These are phyloP conservation scores for Hemileccinum rubropunctum DNA, from an alignment of 768 basidiomycete genomes.

Conservation along the genomic window DNA sequence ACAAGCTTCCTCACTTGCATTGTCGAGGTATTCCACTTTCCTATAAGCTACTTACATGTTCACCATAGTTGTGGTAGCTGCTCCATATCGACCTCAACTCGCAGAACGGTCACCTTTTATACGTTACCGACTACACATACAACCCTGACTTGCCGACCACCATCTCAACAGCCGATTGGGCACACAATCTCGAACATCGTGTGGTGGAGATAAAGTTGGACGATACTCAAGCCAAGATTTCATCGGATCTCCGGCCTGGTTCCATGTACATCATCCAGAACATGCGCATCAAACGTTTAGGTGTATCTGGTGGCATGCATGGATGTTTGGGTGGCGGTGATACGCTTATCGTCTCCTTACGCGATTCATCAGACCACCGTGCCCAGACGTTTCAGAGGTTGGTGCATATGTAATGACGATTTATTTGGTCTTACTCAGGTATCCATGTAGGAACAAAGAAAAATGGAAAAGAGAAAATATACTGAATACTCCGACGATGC, in stretches of 20 bases:
- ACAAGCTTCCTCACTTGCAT: slow-evolving; percentile 50
- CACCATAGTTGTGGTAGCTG: slow-evolving; percentile 36
- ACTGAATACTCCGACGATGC: slow-evolving; percentile 3
- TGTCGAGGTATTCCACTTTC: slow-evolving; percentile 48
- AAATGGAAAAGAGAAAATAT: slow-evolving; percentile 28
- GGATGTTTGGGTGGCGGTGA: slow-evolving; percentile 31
- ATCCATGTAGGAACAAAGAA: slow-evolving; percentile 32
- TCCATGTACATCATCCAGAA: slow-evolving; percentile 48
- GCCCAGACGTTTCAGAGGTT: slow-evolving; percentile 22
- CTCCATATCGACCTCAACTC: slow-evolving; percentile 39
- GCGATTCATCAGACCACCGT: slow-evolving; percentile 16
- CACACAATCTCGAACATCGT: slow-evolving; percentile 44
- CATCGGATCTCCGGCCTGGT: slow-evolving; percentile 38
- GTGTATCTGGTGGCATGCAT: slow-evolving; percentile 9
- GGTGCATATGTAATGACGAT: neutral
- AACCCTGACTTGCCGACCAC: slow-evolving; percentile 41
- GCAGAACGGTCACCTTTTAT: slow-evolving; percentile 39
- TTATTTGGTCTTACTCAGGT: neutral
- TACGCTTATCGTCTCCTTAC: slow-evolving; percentile 17
- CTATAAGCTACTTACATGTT: neutral
- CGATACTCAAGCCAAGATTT: slow-evolving; percentile 44
- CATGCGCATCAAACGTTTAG: slow-evolving; percentile 40
- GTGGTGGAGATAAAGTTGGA: slow-evolving; percentile 51
- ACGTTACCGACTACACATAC: slow-evolving; percentile 65
- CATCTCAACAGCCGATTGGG: slow-evolving; percentile 34